A percentile compares a stretch with the other conserved stretches of the same genome.
Evolutionary conservation across 1,139 yeast genomes (phyloP).

Genomic region (Saccharomycopsis hybrid): DNA sequence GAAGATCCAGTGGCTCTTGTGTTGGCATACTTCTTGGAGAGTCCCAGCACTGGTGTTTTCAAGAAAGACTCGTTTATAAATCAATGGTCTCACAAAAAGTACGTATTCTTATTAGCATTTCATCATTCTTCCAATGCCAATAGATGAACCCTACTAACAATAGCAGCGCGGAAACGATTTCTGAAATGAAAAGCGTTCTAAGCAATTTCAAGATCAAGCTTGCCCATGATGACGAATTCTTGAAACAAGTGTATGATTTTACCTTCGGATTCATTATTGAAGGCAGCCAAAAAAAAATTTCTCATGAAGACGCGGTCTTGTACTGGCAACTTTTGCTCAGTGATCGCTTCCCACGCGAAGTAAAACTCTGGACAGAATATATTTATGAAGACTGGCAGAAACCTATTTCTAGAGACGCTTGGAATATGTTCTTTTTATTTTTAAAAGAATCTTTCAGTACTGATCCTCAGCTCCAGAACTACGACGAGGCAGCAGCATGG

Average conservation of each 20-base stretch:
- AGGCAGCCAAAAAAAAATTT: slow-evolving; percentile 52
- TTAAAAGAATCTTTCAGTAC: slow-evolving; percentile 49
- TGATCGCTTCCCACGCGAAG: slow-evolving; percentile 28
- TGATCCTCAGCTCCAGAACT: slow-evolving; percentile 48
- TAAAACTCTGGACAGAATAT: slow-evolving; percentile 50
- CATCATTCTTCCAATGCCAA: slow-evolving; percentile 16
- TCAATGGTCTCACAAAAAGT: slow-evolving; percentile 43
- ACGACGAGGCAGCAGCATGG: slow-evolving; percentile 86
- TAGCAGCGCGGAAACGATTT: slow-evolving; percentile 18
- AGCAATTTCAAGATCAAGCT: background rate
- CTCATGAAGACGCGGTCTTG: slow-evolving; percentile 56
- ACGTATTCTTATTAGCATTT: slow-evolving; percentile 22
- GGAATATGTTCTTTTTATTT: slow-evolving; percentile 69
- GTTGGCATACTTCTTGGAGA: slow-evolving; percentile 59
- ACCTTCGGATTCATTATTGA: slow-evolving; percentile 66
- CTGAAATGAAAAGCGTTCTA: slow-evolving; percentile 29
- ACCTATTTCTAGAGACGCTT: slow-evolving; percentile 61
- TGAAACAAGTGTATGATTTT: slow-evolving; percentile 57
- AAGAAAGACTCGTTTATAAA: slow-evolving; percentile 40
- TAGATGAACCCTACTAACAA: background rate
- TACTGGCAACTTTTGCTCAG: slow-evolving; percentile 71
- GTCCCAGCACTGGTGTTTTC: slow-evolving; percentile 64
- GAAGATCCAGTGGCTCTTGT: slow-evolving; percentile 71
- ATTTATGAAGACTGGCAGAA: slow-evolving; percentile 32
- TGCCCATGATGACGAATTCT: slow-evolving; percentile 31